Conservation (phyloP, 257 asterid species). For the Capsicum chinense region DNA sequence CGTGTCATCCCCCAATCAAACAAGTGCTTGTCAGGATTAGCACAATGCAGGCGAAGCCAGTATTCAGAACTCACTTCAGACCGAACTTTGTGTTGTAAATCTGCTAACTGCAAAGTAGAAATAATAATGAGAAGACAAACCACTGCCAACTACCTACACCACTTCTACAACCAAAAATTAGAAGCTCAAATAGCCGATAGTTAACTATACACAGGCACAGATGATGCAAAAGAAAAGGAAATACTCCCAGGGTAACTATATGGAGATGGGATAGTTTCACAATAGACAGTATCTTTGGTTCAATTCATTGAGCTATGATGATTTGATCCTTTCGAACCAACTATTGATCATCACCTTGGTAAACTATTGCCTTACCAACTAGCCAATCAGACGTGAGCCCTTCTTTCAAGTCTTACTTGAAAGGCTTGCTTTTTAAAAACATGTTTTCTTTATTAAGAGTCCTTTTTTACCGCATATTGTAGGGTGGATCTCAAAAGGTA, state of each 20-base stretch:
- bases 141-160: constrained; percentile 6
- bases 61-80: constrained; percentile 91
- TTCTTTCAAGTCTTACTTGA: background rate
- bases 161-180: constrained; percentile 2
- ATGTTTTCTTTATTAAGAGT: background rate
- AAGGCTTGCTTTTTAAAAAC: background rate
- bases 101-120: constrained; percentile 66
- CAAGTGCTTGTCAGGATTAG: constrained; percentile 85
- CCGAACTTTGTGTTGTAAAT: constrained; percentile 81
- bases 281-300: background rate
- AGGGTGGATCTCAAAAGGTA: background rate
- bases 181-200: background rate
- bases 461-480: constrained; percentile 10
- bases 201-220: background rate
- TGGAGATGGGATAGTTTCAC: constrained; percentile 14
- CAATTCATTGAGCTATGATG: background rate
- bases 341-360: background rate
- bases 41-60: constrained; percentile 90
- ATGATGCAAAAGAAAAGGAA: constrained; percentile 15
- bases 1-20: constrained; percentile 99
- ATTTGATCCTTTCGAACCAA: background rate
- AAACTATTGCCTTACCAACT: background rate
- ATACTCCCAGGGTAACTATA: constrained; percentile 1
- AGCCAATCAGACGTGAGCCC: background rate
- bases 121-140: constrained; percentile 23